These are phyloP conservation scores for Phytophthora idaei DNA, from an alignment of 352 stramenopile species.

Conservation along the genomic window DNA sequence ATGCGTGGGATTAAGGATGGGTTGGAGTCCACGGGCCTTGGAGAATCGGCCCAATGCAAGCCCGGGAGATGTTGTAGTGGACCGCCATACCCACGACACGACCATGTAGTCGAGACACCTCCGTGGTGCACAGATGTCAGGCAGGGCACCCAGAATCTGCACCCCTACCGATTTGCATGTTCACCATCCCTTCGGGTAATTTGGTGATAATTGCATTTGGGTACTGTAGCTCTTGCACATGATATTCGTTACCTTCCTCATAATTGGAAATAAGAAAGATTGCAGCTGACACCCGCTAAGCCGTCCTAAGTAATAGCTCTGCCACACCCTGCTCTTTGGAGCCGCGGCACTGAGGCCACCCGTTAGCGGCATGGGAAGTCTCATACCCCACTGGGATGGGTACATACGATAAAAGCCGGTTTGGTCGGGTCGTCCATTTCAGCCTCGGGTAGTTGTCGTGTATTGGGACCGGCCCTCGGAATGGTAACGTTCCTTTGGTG, in stretches of 20 bases:
- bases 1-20: neutral
- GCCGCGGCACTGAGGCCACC: neutral
- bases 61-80: neutral
- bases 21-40: neutral
- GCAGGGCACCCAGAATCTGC: too few relatives aligned
- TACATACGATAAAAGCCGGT: neutral
- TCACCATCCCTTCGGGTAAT: neutral
- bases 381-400: too few relatives aligned
- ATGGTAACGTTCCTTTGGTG: neutral
- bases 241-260: neutral
- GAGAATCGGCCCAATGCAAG: neutral
- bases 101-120: neutral
- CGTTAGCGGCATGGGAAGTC: neutral
- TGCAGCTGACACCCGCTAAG: too few relatives aligned
- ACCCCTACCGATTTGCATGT: constrained; percentile 1
- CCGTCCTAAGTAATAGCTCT: too few relatives aligned
- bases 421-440: neutral
- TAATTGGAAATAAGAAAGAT: neutral
- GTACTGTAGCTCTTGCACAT: constrained; percentile 1
- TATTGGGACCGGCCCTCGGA: neutral
- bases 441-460: neutral
- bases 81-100: neutral
- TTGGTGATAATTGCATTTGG: constrained; percentile 4
- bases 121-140: neutral
- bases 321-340: too few relatives aligned